Conservation (phyloP, 176 grass and related monocot genomes). For the Guadua angustifolia region DNA sequence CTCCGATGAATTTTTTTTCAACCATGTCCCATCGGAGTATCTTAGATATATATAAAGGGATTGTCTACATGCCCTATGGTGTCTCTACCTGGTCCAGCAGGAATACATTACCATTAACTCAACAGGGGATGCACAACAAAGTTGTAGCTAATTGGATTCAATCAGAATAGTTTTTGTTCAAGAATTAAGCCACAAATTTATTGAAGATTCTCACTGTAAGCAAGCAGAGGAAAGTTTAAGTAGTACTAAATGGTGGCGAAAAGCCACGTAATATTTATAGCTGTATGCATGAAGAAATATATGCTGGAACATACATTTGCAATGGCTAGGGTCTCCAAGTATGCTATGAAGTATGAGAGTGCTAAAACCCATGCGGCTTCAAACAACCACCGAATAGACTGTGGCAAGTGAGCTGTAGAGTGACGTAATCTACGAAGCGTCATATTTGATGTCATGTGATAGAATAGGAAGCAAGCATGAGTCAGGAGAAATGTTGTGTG, state of each 20-base stretch:
- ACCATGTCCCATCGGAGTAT: too few species aligned
- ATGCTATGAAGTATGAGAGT: slow-evolving; percentile 92
- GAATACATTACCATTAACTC: background rate
- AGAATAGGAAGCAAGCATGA: slow-evolving; percentile 89
- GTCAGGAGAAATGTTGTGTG: slow-evolving; percentile 86
- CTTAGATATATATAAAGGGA: too few species aligned
- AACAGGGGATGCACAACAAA: slow-evolving; percentile 4
- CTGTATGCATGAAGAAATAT: slow-evolving; percentile 27
- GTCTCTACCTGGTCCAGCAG: background rate
- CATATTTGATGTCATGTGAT: slow-evolving; percentile 93
- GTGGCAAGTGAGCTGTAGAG: slow-evolving; percentile 64
- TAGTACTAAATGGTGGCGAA: background rate
- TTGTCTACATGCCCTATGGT: slow-evolving; percentile 16
- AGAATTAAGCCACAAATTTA: slow-evolving; percentile 9
- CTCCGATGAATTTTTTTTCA: too few species aligned
- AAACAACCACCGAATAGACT: slow-evolving; percentile 60
- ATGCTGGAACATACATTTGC: slow-evolving; percentile 76
- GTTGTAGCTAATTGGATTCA: background rate
- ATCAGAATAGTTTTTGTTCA: background rate
- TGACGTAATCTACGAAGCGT: slow-evolving; percentile 76
- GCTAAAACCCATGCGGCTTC: slow-evolving; percentile 82
- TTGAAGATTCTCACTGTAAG: background rate
- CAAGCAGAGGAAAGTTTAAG: background rate
- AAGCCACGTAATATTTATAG: background rate
- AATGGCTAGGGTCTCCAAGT: slow-evolving; percentile 91